Conservation (phyloP, 306 rosid genomes). For the Cicer arietinum region DNA sequence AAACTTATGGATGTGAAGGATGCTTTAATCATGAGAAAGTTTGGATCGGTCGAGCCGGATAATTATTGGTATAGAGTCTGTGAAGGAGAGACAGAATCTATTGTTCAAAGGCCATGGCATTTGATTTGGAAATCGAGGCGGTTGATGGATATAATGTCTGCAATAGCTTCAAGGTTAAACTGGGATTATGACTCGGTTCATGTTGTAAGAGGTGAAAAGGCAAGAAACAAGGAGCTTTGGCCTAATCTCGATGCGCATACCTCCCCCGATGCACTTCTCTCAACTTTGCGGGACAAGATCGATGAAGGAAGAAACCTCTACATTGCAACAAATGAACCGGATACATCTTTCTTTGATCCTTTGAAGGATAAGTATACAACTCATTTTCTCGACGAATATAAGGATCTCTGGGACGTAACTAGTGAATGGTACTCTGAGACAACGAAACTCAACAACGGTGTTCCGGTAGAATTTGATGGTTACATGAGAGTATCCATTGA, state of each 20-base stretch:
- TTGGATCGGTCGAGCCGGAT: conserved; percentile 90
- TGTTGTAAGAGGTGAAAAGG: conserved; percentile 94
- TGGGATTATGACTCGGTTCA: conserved; percentile 96
- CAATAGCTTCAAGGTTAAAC: conserved; percentile 77
- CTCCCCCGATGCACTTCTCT: conserved; percentile 76
- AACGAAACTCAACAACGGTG: conserved; percentile 68
- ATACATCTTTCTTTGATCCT: conserved; percentile 75
- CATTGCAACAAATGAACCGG: conserved; percentile 85
- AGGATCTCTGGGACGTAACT: conserved; percentile 84
- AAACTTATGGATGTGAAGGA: conserved; percentile 74
- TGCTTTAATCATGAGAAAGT: conserved; percentile 87
- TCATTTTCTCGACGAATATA: conserved; percentile 91
- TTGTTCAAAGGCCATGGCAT: conserved; percentile 93
- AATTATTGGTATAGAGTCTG: conserved; percentile 97
- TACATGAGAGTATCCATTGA: conserved; percentile 96
- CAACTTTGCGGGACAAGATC: conserved; percentile 73
- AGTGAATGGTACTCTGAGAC: conserved; percentile 90
- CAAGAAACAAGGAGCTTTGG: conserved; percentile 90
- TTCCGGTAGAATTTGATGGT: conserved; percentile 90
- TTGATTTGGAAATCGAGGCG: conserved; percentile 94
- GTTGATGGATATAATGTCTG: conserved; percentile 90
- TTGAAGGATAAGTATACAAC: conserved; percentile 85
- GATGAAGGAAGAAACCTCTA: conserved; percentile 88
- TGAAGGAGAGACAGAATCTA: conserved; percentile 93
- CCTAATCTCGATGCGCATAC: conserved; percentile 92